phyloP scores from a whole-genome alignment of 106 monocot genomes.

The Dendrobium huoshanense region DNA sequence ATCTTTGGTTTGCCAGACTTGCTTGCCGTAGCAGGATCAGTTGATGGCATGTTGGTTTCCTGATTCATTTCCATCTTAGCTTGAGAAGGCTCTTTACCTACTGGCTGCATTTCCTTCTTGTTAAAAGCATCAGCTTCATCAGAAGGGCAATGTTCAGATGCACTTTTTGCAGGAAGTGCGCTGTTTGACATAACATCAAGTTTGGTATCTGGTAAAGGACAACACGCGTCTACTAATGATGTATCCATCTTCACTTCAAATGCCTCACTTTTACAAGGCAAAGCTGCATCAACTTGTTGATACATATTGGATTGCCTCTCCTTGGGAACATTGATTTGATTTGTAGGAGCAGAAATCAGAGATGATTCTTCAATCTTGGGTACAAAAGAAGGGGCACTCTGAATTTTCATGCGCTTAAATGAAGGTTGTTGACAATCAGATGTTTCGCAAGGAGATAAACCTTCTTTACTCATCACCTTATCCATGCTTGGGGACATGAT shows the following conservation, averaged over 20 bases:
- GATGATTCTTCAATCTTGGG: constrained; percentile 39
- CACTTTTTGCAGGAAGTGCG: constrained; percentile 11
- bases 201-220: constrained; percentile 11
- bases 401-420: constrained; percentile 60
- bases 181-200: constrained; percentile 19
- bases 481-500: constrained; percentile 17
- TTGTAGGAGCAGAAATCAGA: constrained; percentile 29
- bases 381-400: constrained; percentile 22
- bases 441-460: constrained; percentile 25
- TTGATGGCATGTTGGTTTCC: constrained; percentile 29
- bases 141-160: constrained; percentile 12
- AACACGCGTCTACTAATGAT: constrained; percentile 7
- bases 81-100: constrained; percentile 38
- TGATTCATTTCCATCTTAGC: constrained; percentile 42
- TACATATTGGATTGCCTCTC: constrained; percentile 17
- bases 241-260: constrained; percentile 46
- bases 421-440: constrained; percentile 36
- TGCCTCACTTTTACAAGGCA: constrained; percentile 24
- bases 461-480: constrained; percentile 21
- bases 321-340: constrained; percentile 23
- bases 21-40: constrained; percentile 42
- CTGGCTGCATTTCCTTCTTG: constrained; percentile 42
- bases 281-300: constrained; percentile 19
- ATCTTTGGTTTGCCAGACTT: constrained; percentile 99
- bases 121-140: constrained; percentile 24